These are phyloP conservation scores for Erodium moschatum DNA, from an alignment of 441 rosid species.

Conservation along the genomic window DNA sequence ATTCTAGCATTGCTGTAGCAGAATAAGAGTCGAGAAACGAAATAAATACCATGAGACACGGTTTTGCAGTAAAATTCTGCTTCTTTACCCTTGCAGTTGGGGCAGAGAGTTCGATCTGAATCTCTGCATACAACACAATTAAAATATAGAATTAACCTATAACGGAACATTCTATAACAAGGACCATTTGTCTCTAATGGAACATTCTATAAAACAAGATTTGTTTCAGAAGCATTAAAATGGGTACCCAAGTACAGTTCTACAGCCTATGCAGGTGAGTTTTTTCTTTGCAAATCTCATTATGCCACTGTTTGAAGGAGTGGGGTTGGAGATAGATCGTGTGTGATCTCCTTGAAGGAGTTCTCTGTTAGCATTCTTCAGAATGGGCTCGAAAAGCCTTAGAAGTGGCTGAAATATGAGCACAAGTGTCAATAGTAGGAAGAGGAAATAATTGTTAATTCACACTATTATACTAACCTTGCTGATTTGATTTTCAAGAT, in stretches of 20 bases:
- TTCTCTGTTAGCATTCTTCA: constrained; percentile 91
- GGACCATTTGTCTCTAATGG: neutral
- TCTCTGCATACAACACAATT: constrained; percentile 32
- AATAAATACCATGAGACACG: constrained; percentile 64
- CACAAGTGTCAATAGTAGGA: constrained; percentile 17
- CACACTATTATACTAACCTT: constrained; percentile 44
- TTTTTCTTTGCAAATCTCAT: constrained; percentile 89
- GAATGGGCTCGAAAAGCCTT: constrained; percentile 90
- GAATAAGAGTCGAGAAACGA: neutral
- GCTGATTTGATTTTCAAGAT: constrained; percentile 90
- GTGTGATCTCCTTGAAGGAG: constrained; percentile 90
- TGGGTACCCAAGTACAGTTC: constrained; percentile 61
- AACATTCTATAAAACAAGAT: neutral
- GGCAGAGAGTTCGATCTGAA: constrained; percentile 55
- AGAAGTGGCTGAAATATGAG: constrained; percentile 63
- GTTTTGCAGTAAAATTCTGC: constrained; percentile 82
- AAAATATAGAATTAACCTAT: neutral
- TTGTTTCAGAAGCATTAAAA: constrained; percentile 8
- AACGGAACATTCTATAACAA: neutral
- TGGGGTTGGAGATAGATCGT: constrained; percentile 76
- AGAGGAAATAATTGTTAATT: neutral
- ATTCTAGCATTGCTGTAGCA: neutral
- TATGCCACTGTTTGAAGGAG: constrained; percentile 90
- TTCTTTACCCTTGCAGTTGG: constrained; percentile 88
- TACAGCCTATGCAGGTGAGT: constrained; percentile 85